Conservation (phyloP, 306 rosid genomes). For the Casuarina glauca region DNA sequence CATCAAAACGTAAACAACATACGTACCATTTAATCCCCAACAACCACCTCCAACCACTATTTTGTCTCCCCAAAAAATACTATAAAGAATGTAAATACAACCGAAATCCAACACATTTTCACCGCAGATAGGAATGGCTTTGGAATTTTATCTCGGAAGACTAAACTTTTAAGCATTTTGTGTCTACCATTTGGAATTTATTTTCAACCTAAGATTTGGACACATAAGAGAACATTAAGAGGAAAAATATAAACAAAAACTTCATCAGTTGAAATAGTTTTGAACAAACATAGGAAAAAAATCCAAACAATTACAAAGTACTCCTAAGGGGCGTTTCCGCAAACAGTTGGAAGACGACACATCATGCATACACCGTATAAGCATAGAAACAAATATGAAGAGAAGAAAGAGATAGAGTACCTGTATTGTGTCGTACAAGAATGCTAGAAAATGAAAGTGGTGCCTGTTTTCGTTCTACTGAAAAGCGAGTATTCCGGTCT, state of each 20-base stretch:
- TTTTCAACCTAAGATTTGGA: neutral
- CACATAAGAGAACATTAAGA: neutral
- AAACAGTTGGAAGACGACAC: neutral
- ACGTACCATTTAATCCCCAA: neutral
- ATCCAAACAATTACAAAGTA: neutral
- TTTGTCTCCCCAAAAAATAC: neutral
- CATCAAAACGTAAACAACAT: neutral
- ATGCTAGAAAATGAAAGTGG: neutral
- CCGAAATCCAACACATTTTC: neutral
- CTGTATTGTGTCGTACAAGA: neutral
- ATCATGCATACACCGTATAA: neutral
- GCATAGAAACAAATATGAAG: neutral
- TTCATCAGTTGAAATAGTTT: neutral
- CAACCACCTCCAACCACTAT: neutral
- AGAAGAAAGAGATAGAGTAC: neutral
- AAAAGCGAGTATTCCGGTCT: neutral
- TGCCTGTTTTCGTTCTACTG: neutral
- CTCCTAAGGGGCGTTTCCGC: neutral
- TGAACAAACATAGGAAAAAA: neutral
- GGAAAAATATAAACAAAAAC: neutral
- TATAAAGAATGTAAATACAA: neutral
- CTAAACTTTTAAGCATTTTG: neutral
- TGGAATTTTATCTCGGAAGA: neutral
- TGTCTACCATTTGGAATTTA: neutral
- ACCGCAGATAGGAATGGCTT: neutral